phyloP scores from a whole-genome alignment of 257 asterid species.

The Scutellaria galericulata region DNA sequence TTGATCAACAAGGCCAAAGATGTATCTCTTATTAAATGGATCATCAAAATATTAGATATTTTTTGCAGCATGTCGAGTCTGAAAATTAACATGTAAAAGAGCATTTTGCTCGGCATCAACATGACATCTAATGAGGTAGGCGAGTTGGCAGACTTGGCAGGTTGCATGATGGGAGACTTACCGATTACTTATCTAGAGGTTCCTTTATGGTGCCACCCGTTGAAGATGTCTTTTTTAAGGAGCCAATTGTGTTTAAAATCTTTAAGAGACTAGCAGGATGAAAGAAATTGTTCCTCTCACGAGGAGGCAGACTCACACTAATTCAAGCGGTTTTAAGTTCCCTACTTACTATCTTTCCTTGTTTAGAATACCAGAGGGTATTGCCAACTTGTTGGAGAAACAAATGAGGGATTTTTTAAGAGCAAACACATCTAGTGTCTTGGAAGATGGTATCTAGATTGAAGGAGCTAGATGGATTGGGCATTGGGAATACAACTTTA shows the following conservation, averaged over 20 bases:
- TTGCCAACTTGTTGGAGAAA: too few species aligned
- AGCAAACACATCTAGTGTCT: too few species aligned
- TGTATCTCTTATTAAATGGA: neutral
- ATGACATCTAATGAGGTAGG: neutral
- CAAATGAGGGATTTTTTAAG: too few species aligned
- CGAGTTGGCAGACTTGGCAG: neutral
- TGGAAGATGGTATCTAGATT: neutral
- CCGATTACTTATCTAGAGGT: neutral
- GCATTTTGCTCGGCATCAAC: neutral
- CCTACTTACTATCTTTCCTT: too few species aligned
- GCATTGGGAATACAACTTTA: neutral
- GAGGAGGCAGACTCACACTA: neutral
- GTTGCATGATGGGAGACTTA: neutral
- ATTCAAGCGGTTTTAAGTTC: too few species aligned
- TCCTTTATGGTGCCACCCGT: neutral
- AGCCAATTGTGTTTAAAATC: neutral
- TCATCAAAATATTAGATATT: neutral
- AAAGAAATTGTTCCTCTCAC: neutral
- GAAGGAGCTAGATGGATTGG: neutral
- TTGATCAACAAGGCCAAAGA: neutral
- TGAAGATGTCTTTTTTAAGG: neutral
- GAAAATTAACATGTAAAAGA: neutral
- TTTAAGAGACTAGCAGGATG: neutral
- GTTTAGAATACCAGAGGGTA: too few species aligned
- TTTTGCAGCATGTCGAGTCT: neutral